Conservation (phyloP, 2,329 filamentous ascomycete genomes). For the Tetracladium maxilliforme region DNA sequence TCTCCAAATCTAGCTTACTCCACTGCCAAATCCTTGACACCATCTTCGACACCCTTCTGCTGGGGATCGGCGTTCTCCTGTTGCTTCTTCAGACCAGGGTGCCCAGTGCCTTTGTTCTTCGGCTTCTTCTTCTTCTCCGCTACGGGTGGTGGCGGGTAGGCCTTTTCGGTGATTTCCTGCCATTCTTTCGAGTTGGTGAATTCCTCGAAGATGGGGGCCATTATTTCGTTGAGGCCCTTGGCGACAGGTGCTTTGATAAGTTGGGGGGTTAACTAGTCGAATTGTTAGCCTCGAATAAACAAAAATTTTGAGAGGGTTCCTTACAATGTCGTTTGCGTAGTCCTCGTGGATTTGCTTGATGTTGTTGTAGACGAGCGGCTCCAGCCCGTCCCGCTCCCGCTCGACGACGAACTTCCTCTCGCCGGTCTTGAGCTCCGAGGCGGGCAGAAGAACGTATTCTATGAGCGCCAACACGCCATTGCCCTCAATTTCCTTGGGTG, state of each 20-base stretch:
- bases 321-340: slow-evolving; percentile 63
- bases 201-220: slow-evolving; percentile 63
- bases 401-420: slow-evolving; percentile 53
- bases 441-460: slow-evolving; percentile 75
- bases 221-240: slow-evolving; percentile 54
- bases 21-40: too few species aligned
- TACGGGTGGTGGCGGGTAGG: slow-evolving; percentile 66
- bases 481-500: slow-evolving; percentile 61
- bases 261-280: slow-evolving; percentile 60
- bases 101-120: slow-evolving; percentile 55
- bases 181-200: slow-evolving; percentile 62
- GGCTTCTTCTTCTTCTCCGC: slow-evolving; percentile 53
- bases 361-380: slow-evolving; percentile 66
- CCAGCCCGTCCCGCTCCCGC: slow-evolving; percentile 47
- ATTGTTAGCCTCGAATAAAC: slow-evolving; percentile 5
- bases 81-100: too few species aligned
- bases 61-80: too few species aligned
- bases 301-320: slow-evolving; percentile 13
- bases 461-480: slow-evolving; percentile 82
- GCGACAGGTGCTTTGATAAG: slow-evolving; percentile 74
- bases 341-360: slow-evolving; percentile 66
- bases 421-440: slow-evolving; percentile 44
- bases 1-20: too few species aligned
- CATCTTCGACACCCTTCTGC: too few species aligned
- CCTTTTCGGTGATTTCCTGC: slow-evolving; percentile 62